Evolutionary conservation across 805 yeast genomes (phyloP).

Genomic region (Sporopachydermia quercuum): DNA sequence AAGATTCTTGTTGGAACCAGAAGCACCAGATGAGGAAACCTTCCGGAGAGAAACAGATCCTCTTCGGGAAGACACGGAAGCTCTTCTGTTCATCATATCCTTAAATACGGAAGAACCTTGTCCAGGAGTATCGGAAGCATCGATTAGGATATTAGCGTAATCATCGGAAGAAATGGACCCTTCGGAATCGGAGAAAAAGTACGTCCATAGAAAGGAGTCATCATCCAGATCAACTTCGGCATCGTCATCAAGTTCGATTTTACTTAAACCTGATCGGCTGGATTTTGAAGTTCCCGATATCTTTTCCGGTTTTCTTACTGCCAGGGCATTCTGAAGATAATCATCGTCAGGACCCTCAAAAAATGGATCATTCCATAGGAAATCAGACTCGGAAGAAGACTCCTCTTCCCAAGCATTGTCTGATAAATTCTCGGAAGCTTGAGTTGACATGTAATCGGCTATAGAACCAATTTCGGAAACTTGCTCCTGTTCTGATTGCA

Average conservation of each 20-base stretch:
- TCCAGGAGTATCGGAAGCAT: slow-evolving; percentile 7
- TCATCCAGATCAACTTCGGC: slow-evolving; percentile 31
- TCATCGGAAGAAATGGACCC: slow-evolving; percentile 13
- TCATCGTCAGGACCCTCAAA: slow-evolving; percentile 13
- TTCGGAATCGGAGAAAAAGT: slow-evolving; percentile 40
- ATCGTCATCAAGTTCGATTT: slow-evolving; percentile 12
- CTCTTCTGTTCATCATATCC: slow-evolving; percentile 9
- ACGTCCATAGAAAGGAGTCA: slow-evolving; percentile 62
- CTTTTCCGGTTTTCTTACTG: slow-evolving; percentile 9
- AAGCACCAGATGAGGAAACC: slow-evolving; percentile 7
- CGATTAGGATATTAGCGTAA: slow-evolving; percentile 10
- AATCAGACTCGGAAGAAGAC: slow-evolving; percentile 16
- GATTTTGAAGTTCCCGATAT: slow-evolving; percentile 5
- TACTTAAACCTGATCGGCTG: slow-evolving; percentile 9
- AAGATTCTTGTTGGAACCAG: slow-evolving; percentile 5
- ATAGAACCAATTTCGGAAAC: slow-evolving; percentile 22
- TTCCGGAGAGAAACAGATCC: slow-evolving; percentile 4
- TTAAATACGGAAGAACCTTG: slow-evolving; percentile 16
- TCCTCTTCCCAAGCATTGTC: slow-evolving; percentile 15
- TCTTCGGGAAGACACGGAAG: slow-evolving; percentile 4
- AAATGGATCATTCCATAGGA: slow-evolving; percentile 9
- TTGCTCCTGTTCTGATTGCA: too few species aligned
- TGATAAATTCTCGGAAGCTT: slow-evolving; percentile 11
- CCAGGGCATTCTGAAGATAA: slow-evolving; percentile 10
- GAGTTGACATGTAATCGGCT: slow-evolving; percentile 21